A percentile compares a stretch with the other conserved stretches of the same genome.
phyloP scores from a whole-genome alignment of 352 stramenopile species.

The Phytophthora podocarpi region DNA sequence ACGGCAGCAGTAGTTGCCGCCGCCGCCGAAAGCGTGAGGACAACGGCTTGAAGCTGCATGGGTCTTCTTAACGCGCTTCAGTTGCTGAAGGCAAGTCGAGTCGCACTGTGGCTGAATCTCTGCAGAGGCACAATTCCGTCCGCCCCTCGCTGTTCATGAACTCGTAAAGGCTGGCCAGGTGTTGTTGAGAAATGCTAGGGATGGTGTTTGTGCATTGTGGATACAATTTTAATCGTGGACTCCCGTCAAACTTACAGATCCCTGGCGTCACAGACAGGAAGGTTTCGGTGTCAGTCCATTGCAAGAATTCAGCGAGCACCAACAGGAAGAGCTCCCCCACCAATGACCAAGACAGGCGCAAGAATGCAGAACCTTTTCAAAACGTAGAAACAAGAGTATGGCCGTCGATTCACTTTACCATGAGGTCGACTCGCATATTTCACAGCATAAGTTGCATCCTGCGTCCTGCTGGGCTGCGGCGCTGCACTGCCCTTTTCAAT shows the following conservation, averaged over 20 bases:
- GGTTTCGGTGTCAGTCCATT: background rate
- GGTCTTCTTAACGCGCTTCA: background rate
- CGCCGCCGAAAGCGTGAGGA: conserved; percentile 11
- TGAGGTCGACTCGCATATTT: too few species aligned
- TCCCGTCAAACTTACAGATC: too few species aligned
- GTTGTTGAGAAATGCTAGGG: conserved; percentile 18
- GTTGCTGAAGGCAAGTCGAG: background rate
- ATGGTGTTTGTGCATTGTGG: conserved; percentile 10
- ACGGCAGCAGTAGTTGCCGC: background rate
- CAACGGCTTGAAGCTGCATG: conserved; percentile 16
- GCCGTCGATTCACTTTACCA: too few species aligned
- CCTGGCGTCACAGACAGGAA: too few species aligned
- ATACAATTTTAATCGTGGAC: conserved; percentile 3
- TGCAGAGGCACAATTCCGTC: background rate
- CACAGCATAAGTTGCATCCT: too few species aligned
- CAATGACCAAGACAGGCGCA: too few species aligned
- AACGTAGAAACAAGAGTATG: too few species aligned
- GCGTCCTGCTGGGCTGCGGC: too few species aligned
- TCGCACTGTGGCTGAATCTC: conserved; percentile 7
- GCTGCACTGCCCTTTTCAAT: too few species aligned
- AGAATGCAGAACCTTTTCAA: too few species aligned
- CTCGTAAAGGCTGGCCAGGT: conserved; percentile 27
- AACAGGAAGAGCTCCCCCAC: background rate
- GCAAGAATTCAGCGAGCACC: background rate
- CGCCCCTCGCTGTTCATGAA: conserved; percentile 2